Base-by-base conservation (phyloP, 2,329 filamentous ascomycete genomes). In the Alternaria novae-zelandiae region DNA sequence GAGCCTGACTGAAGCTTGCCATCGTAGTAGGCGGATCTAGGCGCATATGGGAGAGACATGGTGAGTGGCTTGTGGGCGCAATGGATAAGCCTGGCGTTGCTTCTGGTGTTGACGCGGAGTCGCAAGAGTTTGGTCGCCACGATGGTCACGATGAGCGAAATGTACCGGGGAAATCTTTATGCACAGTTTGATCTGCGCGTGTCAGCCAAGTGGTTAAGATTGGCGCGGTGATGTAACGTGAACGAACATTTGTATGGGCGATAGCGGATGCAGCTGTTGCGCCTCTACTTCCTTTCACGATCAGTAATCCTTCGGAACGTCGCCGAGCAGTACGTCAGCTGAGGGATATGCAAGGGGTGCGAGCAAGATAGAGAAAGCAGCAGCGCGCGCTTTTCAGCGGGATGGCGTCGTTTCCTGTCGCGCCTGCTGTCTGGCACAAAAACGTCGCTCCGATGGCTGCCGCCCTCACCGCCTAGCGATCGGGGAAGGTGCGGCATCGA, bases 1-100 rank as follows among this genome's bases (percentile, higher is more conserved):
- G 83, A 85, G 53, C 88, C 86, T 25, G 85, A 81, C 74, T 93
- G 91, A 47, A 85, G 81, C 76, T 87, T 86, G 79, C 93, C 93
- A 69, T 89, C 87, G 83, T 93, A 93, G 82, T 91, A 96, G 67
- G 93, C 89, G 76, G 91, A 87, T 68, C 88, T 86, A 46, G 83
- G 77, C 50, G 84, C 73, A 70, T 86, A 85, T 77, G 83, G 75
- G 62, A 77, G 76, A 60, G 74, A 71, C 72, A 78, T 78, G 66
- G 53, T 63, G 59, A 63, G 26, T 30, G 55, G 43, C n/a, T 32
- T 46, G 32, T 30, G 30, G 58, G 58, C 23, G 58, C 58, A 56
- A 30, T 32, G 51, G 58, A 21, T 3, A 20, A 43, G 28, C 20
- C n/a, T 17, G 45, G n/a, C 51, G 23, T 44, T 30, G 47, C 21